Conservation (phyloP, 257 asterid species). For the Solanum rostratum region DNA sequence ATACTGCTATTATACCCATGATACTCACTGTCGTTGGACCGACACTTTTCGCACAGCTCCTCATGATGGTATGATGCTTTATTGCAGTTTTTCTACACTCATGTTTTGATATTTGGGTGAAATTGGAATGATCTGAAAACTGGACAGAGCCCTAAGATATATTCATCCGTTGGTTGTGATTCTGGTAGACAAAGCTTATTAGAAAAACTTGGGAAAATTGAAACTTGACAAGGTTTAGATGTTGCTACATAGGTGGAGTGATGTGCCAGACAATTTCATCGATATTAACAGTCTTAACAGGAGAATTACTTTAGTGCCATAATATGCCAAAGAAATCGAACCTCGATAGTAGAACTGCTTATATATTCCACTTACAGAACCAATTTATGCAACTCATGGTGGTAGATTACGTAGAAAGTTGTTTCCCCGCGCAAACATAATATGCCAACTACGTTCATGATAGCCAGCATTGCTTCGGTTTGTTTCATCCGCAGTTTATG, state of each 20-base stretch:
- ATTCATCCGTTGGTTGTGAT: not conserved
- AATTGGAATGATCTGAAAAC: not conserved
- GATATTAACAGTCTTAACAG: not conserved
- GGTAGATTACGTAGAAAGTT: too few relatives aligned
- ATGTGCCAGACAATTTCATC: not conserved
- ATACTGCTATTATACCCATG: slow-evolving; percentile 77
- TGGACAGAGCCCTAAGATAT: not conserved
- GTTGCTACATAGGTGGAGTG: not conserved
- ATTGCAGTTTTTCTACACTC: not conserved
- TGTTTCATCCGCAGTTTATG: too few relatives aligned
- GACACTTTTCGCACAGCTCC: slow-evolving; percentile 62
- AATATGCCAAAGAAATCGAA: not conserved
- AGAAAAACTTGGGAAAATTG: not conserved
- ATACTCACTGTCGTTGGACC: slow-evolving; percentile 66
- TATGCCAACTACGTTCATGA: too few relatives aligned
- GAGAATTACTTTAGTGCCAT: not conserved
- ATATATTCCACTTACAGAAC: too few relatives aligned
- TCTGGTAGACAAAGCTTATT: not conserved
- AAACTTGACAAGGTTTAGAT: not conserved
- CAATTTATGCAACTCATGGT: too few relatives aligned
- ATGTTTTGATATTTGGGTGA: not conserved
- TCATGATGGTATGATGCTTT: slow-evolving; percentile 60
- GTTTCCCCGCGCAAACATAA: too few relatives aligned
- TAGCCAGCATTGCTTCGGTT: too few relatives aligned
- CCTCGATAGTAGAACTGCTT: not conserved